Evolutionary conservation across 108 stramenopile species (phyloP).

Genomic region (Nitzschia palea): DNA sequence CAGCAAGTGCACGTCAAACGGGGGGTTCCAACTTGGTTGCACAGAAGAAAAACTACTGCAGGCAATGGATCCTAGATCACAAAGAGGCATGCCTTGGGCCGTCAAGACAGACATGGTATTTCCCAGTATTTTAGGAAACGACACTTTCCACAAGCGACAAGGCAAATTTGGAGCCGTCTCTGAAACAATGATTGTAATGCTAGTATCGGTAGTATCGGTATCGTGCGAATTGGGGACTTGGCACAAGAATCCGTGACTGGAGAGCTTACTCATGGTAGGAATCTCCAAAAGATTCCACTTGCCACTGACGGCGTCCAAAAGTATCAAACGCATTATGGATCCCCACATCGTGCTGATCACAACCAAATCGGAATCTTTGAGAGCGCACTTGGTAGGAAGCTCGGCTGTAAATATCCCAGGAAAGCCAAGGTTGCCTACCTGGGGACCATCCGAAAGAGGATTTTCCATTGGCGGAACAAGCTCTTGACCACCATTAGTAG

Average conservation of each 20-base stretch:
- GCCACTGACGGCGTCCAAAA: conserved; percentile 41
- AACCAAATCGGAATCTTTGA: conserved; percentile 29
- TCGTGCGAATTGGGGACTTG: conserved; percentile 44
- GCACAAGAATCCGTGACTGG: conserved; percentile 40
- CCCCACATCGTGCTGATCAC: conserved; percentile 65
- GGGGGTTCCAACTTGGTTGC: neutral
- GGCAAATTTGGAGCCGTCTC: conserved; percentile 49
- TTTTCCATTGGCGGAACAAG: neutral
- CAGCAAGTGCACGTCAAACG: conserved; percentile 39
- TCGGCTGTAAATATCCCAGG: conserved; percentile 70
- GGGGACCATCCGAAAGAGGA: neutral
- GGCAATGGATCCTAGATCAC: conserved; percentile 51
- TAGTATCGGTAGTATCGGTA: neutral
- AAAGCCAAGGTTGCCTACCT: conserved; percentile 46
- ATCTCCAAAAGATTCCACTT: conserved; percentile 44
- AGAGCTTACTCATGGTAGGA: neutral
- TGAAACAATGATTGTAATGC: conserved; percentile 25
- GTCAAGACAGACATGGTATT: neutral
- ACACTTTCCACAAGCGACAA: conserved; percentile 44
- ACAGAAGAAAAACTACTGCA: conserved; percentile 40
- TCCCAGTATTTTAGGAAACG: conserved; percentile 3
- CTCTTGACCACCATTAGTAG: conserved; percentile 1
- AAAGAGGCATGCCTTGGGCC: conserved; percentile 23
- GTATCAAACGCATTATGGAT: conserved; percentile 44
- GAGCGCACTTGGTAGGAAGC: conserved; percentile 50